Conservation (phyloP, 148 eudicot species). For the Mesembryanthemum crystallinum region DNA sequence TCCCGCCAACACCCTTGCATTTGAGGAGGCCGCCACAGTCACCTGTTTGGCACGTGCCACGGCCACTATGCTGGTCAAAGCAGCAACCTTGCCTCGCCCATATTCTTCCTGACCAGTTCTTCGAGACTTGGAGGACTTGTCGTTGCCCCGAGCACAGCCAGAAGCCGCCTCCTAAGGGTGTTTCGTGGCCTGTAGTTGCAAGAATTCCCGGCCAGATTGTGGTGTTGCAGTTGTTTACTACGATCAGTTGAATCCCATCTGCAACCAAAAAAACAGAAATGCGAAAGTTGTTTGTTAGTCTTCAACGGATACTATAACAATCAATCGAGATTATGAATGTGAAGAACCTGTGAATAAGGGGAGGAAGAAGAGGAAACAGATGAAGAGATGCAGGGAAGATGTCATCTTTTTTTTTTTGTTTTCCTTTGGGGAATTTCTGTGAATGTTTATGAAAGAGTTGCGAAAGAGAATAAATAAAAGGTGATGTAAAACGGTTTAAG, state of each 20-base stretch:
- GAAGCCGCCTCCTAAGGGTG: conserved; percentile 62
- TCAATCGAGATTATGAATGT: not conserved
- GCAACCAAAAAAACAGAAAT: conserved; percentile 5
- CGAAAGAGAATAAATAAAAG: not conserved
- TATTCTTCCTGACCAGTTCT: conserved; percentile 63
- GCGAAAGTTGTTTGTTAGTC: not conserved
- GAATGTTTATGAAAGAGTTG: not conserved
- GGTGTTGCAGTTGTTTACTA: conserved; percentile 60
- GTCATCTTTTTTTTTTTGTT: conserved; percentile 21
- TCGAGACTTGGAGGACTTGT: conserved; percentile 36
- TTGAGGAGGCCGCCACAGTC: conserved; percentile 56
- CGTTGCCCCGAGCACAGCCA: conserved; percentile 34
- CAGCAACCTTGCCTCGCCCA: conserved; percentile 72
- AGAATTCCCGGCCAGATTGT: conserved; percentile 75
- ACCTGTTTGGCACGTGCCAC: conserved; percentile 54
- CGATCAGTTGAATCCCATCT: conserved; percentile 54
- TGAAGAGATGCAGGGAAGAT: conserved; percentile 19
- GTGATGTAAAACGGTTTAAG: conserved; percentile 9
- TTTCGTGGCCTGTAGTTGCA: conserved; percentile 41
- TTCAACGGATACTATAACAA: no score
- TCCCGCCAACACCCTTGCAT: conserved; percentile 51
- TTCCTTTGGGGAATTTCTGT: not conserved
- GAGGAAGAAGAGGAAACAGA: conserved; percentile 14
- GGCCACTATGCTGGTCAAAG: conserved; percentile 30
- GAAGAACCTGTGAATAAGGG: conserved; percentile 18